Conservation (phyloP, 805 yeast genomes). For the Nakazawaea ernobii region DNA sequence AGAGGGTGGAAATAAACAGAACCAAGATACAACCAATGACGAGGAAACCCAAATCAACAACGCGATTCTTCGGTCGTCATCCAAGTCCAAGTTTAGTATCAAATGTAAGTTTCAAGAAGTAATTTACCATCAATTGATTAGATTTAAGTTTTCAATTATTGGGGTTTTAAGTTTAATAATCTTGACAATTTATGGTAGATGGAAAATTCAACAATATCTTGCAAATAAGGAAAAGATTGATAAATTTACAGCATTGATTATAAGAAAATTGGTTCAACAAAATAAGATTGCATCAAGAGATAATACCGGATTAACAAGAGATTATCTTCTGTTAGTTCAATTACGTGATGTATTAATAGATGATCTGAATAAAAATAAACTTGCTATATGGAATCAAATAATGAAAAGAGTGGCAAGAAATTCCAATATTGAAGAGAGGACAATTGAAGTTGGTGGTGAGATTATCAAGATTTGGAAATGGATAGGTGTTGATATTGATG, state of each 20-base stretch:
- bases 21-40: conserved; percentile 28
- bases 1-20: conserved; percentile 15
- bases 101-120: conserved; percentile 52
- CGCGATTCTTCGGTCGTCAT: conserved; percentile 68
- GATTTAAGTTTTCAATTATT: background rate
- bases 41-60: conserved; percentile 34
- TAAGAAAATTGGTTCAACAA: conserved; percentile 45
- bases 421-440: conserved; percentile 54
- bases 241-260: conserved; percentile 40
- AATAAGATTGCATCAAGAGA: conserved; percentile 28
- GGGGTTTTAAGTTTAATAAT: background rate
- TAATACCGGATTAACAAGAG: conserved; percentile 28
- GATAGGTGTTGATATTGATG: conserved; percentile 31
- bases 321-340: conserved; percentile 64
- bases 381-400: conserved; percentile 55
- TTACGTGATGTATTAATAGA: conserved; percentile 58
- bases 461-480: conserved; percentile 87
- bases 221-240: conserved; percentile 36
- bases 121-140: conserved; percentile 27
- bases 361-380: conserved; percentile 33
- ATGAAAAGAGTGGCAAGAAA: conserved; percentile 54
- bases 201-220: conserved; percentile 31
- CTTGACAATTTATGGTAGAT: conserved; percentile 15
- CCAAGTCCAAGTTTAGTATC: conserved; percentile 55
- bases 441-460: conserved; percentile 79